Evolutionary conservation across 2,329 filamentous ascomycete genomes (phyloP).

Genomic region (Phyllosticta paracitricarpa): DNA sequence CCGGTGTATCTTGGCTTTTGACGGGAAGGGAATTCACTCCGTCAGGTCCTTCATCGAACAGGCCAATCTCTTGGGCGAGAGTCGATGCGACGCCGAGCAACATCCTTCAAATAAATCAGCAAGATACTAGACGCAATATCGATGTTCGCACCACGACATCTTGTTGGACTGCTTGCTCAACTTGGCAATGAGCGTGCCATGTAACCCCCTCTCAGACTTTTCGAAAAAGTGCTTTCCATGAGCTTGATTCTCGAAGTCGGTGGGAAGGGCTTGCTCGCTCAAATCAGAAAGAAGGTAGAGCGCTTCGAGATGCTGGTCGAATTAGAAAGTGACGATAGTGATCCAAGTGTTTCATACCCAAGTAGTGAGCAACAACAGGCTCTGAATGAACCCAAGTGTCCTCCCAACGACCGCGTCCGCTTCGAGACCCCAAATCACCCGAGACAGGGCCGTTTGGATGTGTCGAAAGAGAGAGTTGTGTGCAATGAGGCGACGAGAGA

Average conservation of each 20-base stretch:
- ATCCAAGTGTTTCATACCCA: background rate
- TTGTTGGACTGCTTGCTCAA: background rate
- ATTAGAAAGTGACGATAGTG: background rate
- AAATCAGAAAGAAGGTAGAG: background rate
- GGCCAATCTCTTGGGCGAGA: conserved; percentile 1
- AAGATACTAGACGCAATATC: background rate
- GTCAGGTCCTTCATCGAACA: background rate
- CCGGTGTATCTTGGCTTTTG: background rate
- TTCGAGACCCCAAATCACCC: conserved; percentile 5
- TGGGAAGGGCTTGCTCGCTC: background rate
- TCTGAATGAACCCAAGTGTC: conserved; percentile 3
- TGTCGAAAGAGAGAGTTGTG: conserved; percentile 4
- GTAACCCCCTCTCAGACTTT: background rate
- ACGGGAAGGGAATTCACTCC: background rate
- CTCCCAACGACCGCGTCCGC: background rate
- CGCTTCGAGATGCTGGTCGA: background rate
- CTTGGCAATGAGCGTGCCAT: background rate
- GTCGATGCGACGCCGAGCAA: background rate
- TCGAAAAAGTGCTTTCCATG: conserved; percentile 7
- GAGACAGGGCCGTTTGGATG: background rate
- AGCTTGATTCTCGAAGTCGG: background rate
- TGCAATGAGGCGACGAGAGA: background rate
- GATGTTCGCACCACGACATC: conserved; percentile 1
- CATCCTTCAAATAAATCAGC: background rate
- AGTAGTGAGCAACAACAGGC: background rate